Conservation (phyloP, 2,329 filamentous ascomycete species). For the Fusarium anthophilum region DNA sequence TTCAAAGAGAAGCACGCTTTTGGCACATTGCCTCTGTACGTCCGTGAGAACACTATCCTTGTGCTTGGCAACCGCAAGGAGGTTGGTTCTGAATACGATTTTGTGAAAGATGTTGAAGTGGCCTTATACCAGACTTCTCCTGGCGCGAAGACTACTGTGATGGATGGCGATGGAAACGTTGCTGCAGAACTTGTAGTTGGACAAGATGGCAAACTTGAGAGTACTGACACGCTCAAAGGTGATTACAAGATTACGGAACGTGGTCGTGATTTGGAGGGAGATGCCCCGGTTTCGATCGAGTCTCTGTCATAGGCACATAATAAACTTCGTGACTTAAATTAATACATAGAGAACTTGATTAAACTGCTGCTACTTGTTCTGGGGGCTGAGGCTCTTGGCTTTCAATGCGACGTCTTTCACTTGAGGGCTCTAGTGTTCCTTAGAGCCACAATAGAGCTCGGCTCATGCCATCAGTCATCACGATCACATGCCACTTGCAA, state of each 20-base stretch:
- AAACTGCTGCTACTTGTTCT: background rate
- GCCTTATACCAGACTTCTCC: slow-evolving; percentile 54
- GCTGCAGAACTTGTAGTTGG: slow-evolving; percentile 54
- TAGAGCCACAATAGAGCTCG: background rate
- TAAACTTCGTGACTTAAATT: background rate
- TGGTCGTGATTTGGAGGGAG: slow-evolving; percentile 40
- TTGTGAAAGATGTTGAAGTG: slow-evolving; percentile 57
- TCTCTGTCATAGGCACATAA: slow-evolving; percentile 16
- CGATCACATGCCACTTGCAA: background rate
- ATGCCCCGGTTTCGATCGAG: slow-evolving; percentile 41
- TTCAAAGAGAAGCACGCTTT: slow-evolving; percentile 69
- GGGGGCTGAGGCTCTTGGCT: background rate
- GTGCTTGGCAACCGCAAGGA: slow-evolving; percentile 54
- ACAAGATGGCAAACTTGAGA: slow-evolving; percentile 51
- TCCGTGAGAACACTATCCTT: slow-evolving; percentile 63
- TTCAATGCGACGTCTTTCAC: background rate
- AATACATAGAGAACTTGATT: background rate
- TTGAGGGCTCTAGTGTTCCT: background rate
- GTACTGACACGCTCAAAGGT: slow-evolving; percentile 53
- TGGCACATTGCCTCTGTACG: slow-evolving; percentile 65
- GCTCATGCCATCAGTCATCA: too few species aligned
- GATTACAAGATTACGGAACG: slow-evolving; percentile 37
- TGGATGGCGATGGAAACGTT: slow-evolving; percentile 54
- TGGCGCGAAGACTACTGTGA: slow-evolving; percentile 54
- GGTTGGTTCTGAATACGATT: slow-evolving; percentile 58